A percentile compares a stretch with the other conserved stretches of the same genome.
phyloP scores from a whole-genome alignment of 768 basidiomycete genomes.

The Boletus patriciae region DNA sequence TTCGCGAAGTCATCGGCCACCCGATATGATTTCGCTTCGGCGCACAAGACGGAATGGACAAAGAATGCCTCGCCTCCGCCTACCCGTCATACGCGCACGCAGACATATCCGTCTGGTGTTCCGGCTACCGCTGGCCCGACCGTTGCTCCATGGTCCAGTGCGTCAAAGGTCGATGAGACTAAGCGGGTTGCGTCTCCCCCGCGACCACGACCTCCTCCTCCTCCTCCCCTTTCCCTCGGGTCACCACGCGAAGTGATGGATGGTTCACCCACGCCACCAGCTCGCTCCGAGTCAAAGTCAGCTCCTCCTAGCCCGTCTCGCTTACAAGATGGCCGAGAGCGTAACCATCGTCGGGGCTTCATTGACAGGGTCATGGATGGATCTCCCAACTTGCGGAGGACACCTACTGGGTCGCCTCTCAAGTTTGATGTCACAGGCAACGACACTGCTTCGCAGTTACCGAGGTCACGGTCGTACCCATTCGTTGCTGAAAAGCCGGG shows the following conservation, averaged over 20 bases:
- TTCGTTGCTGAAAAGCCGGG: constrained; percentile 1
- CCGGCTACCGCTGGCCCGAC: constrained; percentile 37
- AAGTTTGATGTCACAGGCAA: constrained; percentile 22
- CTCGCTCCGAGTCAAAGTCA: constrained; percentile 14
- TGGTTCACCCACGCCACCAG: constrained; percentile 4
- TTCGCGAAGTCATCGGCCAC: constrained; percentile 45
- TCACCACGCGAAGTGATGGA: constrained; percentile 16
- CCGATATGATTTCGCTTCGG: constrained; percentile 58
- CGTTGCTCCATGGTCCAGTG: constrained; percentile 42
- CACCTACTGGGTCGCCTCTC: constrained; percentile 51
- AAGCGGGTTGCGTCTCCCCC: constrained; percentile 1
- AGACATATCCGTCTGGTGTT: constrained; percentile 47
- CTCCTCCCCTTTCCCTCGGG: constrained; percentile 23
- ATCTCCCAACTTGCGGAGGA: constrained; percentile 39
- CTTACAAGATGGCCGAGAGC: constrained; percentile 19
- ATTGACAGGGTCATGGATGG: constrained; percentile 43
- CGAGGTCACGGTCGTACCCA: constrained; percentile 41
- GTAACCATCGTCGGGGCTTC: constrained; percentile 62
- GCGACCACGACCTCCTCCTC: not conserved
- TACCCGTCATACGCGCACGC: constrained; percentile 39
- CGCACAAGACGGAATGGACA: constrained; percentile 43
- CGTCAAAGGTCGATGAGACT: not conserved
- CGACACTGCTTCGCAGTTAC: constrained; percentile 23
- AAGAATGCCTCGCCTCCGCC: constrained; percentile 3
- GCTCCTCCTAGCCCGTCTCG: constrained; percentile 5